phyloP scores from a whole-genome alignment of 495 filamentous ascomycete species.

The Cercophora samala region DNA sequence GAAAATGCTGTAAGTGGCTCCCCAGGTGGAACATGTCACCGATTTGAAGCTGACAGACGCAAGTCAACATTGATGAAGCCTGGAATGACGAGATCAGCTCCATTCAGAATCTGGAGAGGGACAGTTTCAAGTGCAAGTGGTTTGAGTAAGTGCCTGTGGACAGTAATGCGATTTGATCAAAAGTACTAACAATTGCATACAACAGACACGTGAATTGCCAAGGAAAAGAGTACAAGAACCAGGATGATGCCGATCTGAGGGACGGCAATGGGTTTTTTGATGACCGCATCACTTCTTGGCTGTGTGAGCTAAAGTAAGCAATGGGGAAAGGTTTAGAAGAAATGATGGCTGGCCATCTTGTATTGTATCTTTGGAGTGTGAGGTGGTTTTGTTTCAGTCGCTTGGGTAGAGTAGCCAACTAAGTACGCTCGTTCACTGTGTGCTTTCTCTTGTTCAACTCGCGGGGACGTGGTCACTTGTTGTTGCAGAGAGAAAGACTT shows the following conservation, averaged over 20 bases:
- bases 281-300: background rate
- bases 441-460: no score
- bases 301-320: background rate
- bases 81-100: conserved; percentile 1
- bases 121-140: background rate
- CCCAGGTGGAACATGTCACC: background rate
- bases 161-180: background rate
- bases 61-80: background rate
- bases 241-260: background rate
- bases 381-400: no score
- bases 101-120: background rate
- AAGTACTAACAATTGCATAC: background rate
- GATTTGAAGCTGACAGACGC: background rate
- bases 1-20: background rate
- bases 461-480: no score
- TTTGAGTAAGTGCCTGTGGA: background rate
- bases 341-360: no score
- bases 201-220: background rate
- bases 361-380: no score
- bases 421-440: no score
- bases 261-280: background rate
- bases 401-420: no score
- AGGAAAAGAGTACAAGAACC: background rate
- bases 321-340: no score
- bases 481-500: no score